Conservation (phyloP, 1,284 basidiomycete genomes). For the Peniophora sp. region DNA sequence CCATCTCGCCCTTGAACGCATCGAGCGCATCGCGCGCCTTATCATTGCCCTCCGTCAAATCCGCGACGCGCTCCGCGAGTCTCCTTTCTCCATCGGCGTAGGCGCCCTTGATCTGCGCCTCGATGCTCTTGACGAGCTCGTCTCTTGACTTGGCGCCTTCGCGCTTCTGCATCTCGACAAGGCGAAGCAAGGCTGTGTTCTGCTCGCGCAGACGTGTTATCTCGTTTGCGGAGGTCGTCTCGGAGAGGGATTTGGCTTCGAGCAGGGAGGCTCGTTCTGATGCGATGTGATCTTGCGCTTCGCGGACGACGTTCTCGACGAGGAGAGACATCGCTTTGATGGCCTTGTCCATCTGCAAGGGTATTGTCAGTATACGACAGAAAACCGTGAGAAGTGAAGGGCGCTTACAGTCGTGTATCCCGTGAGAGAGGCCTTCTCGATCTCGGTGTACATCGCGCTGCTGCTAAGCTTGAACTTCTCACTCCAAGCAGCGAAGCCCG, state of each 20-base stretch:
- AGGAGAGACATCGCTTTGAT: constrained; percentile 44
- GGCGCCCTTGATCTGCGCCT: constrained; percentile 64
- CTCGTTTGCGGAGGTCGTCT: constrained; percentile 50
- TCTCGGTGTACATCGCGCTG: constrained; percentile 36
- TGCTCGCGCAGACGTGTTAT: constrained; percentile 62
- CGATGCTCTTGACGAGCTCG: constrained; percentile 66
- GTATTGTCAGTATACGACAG: background rate
- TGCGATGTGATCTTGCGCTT: constrained; percentile 50
- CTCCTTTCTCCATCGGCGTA: constrained; percentile 61
- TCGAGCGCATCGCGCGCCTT: constrained; percentile 44
- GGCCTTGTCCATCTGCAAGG: constrained; percentile 43
- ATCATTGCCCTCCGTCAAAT: constrained; percentile 49
- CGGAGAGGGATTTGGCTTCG: constrained; percentile 43
- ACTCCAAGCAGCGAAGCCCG: constrained; percentile 47
- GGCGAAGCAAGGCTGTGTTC: constrained; percentile 56
- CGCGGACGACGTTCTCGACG: constrained; percentile 52
- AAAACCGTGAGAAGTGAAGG: background rate
- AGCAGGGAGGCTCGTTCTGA: constrained; percentile 44
- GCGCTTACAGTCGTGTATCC: constrained; percentile 36
- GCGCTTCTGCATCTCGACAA: constrained; percentile 61
- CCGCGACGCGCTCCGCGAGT: constrained; percentile 51
- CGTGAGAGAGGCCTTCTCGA: constrained; percentile 32
- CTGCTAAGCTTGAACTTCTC: constrained; percentile 41
- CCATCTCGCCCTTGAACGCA: constrained; percentile 41
- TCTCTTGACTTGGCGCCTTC: constrained; percentile 63